Evolutionary conservation across 495 filamentous ascomycete species (phyloP), one percentile per base, ranked within the genome.

Genomic region (Filosporella fistucella): DNA sequence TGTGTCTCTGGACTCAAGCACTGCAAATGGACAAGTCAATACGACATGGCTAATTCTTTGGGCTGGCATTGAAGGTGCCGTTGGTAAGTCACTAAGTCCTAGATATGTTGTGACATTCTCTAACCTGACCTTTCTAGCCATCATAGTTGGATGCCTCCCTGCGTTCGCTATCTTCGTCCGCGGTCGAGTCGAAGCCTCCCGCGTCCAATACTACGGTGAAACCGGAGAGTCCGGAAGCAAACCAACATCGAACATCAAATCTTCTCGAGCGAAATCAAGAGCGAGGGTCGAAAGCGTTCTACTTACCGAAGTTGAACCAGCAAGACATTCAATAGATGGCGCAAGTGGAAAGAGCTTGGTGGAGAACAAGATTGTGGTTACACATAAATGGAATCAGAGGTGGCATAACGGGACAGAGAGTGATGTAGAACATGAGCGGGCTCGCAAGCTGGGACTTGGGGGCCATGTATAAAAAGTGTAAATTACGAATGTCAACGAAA

Each of bases 121-220:
- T n/a, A n/a, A n/a, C n/a, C 17, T 30, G 13, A 4, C 7, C 17
- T 8, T 8, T 14, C 33, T 36, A 54, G 57, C 57, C 21, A 55
- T 60, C 4, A 54, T 60, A 29, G 55, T 57, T 14, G 57, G 57
- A 2, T 57, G 54, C 25, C 57, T 60, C 3, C 57, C 57, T 5
- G 51, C 57, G 10, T 60, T 60, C 23, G 57, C 54, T 4, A 43
- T 60, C 29, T 54, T 60, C 42, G 40, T 57, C 21, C 54, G 54
- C 12, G 46, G 45, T 20, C 36, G 33, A 9, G 49, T 57, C 30
- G 22, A 18, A 29, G 34, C 49, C 17, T 52, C 49, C 1, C 33
- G 49, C 17, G 14, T 2, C 26, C n/a, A 24, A 12, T n/a, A n/a
- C 24, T 14, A 39, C 23, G 10, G 39, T 45, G 35, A 10, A 24